A percentile compares a stretch with the other conserved stretches of the same genome.
Conservation (phyloP, 306 rosid species). For the Inga laurina region DNA sequence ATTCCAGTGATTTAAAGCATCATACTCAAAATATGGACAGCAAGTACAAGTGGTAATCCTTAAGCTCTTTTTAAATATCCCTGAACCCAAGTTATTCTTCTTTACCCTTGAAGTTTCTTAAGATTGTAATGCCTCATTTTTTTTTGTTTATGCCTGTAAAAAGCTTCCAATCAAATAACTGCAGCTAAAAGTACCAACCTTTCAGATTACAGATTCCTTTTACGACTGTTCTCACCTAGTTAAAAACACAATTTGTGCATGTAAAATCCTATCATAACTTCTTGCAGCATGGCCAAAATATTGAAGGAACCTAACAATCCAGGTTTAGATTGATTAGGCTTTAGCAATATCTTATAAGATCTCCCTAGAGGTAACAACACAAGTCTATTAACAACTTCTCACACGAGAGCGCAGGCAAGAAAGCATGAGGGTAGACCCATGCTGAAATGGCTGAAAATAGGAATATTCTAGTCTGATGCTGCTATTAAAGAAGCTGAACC, state of each 20-base stretch:
- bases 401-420: background rate
- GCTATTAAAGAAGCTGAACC: background rate
- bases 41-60: background rate
- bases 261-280: background rate
- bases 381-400: background rate
- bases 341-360: background rate
- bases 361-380: background rate
- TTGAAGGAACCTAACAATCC: background rate
- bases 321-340: background rate
- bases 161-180: background rate
- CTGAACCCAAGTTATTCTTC: background rate
- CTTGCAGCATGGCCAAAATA: background rate
- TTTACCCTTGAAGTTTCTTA: background rate
- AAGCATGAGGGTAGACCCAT: background rate
- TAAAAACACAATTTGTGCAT: background rate
- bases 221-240: background rate
- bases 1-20: background rate
- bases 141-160: background rate
- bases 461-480: background rate
- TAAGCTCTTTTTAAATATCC: background rate
- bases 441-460: background rate
- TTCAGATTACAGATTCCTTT: background rate
- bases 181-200: background rate
- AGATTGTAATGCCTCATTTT: background rate
- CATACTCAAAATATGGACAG: background rate